phyloP scores from a whole-genome alignment of 441 rosid species.

The Gossypium davidsonii region DNA sequence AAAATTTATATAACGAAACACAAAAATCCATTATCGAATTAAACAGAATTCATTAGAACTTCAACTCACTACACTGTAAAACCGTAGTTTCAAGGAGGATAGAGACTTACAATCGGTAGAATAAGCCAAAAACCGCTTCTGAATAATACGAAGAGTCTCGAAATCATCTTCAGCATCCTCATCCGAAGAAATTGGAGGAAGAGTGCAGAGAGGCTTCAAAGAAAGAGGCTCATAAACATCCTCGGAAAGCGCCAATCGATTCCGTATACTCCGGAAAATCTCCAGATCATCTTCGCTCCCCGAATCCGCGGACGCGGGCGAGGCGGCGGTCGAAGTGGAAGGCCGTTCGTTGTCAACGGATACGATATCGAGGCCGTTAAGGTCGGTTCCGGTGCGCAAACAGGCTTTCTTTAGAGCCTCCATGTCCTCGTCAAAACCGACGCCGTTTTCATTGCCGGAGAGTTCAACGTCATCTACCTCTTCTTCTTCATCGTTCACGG shows the following conservation, averaged over 20 bases:
- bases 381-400: conserved; percentile 25
- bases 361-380: conserved; percentile 11
- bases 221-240: conserved; percentile 30
- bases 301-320: conserved; percentile 25
- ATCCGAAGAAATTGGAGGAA: conserved; percentile 23
- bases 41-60: neutral
- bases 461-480: conserved; percentile 17
- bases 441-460: conserved; percentile 32
- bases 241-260: conserved; percentile 30
- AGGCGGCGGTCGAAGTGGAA: conserved; percentile 4
- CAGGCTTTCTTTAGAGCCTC: conserved; percentile 75
- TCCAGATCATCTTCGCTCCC: conserved; percentile 58
- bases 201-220: conserved; percentile 23
- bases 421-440: conserved; percentile 52
- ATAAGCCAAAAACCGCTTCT: conserved; percentile 56
- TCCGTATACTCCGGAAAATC: conserved; percentile 42
- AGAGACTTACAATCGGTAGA: conserved; percentile 27
- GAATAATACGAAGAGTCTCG: conserved; percentile 65
- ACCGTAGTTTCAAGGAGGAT: neutral
- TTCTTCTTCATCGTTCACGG: neutral
- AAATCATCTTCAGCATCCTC: conserved; percentile 61
- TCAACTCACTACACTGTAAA: neutral
- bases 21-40: neutral
- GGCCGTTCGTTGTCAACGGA: neutral
- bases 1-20: neutral